These are phyloP conservation scores for Globisporangium mamillatum DNA, from an alignment of 352 stramenopile genomes.

Conservation along the genomic window DNA sequence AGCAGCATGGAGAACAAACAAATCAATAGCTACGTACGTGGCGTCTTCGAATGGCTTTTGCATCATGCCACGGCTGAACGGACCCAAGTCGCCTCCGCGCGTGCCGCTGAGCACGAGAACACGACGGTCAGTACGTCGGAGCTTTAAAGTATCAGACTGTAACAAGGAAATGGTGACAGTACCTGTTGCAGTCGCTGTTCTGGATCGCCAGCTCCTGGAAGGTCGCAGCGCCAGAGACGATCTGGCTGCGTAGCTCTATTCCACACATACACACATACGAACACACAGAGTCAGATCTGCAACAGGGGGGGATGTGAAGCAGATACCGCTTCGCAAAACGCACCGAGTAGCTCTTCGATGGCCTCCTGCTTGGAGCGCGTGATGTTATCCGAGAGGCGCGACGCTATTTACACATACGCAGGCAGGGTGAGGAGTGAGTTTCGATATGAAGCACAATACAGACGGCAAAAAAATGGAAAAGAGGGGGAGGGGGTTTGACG, in stretches of 20 bases:
- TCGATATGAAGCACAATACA: background rate
- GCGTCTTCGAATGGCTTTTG: conserved; percentile 92
- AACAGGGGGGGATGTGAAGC: background rate
- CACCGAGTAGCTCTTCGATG: conserved; percentile 76
- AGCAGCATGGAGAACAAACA: background rate
- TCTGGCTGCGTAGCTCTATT: conserved; percentile 71
- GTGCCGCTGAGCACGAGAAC: conserved; percentile 35
- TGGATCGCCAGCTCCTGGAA: conserved; percentile 80
- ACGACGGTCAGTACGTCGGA: background rate
- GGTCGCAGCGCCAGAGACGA: conserved; percentile 71
- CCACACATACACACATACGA: background rate
- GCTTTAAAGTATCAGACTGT: background rate
- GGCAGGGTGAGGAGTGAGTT: background rate
- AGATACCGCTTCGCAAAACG: conserved; percentile 2
- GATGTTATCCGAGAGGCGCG: conserved; percentile 89
- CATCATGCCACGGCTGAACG: conserved; percentile 88
- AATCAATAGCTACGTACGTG: conserved; percentile 28
- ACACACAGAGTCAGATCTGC: background rate
- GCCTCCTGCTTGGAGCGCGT: conserved; percentile 90
- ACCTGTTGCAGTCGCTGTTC: conserved; percentile 84
- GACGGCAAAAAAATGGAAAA: background rate
- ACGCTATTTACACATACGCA: conserved; percentile 31
- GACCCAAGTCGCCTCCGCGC: conserved; percentile 89
- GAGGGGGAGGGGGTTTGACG: background rate
- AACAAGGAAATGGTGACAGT: background rate